Evolutionary conservation across 108 stramenopile genomes (phyloP).

Genomic region (Mediolabrus comicus): DNA sequence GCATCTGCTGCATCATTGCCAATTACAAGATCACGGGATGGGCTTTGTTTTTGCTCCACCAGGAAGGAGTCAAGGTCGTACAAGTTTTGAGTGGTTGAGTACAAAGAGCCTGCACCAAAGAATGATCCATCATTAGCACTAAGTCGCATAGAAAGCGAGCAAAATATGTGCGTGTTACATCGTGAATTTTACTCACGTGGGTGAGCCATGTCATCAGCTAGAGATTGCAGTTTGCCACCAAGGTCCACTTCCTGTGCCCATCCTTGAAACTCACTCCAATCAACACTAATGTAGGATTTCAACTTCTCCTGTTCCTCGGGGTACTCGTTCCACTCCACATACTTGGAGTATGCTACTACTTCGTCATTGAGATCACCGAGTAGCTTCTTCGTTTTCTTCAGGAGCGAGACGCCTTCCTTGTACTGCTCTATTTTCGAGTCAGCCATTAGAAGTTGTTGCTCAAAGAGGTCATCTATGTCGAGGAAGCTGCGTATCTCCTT

Average conservation of each 20-base stretch:
- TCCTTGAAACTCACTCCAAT: constrained; percentile 33
- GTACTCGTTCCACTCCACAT: constrained; percentile 36
- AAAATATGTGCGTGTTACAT: background rate
- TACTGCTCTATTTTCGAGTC: background rate
- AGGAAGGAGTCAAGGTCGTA: constrained; percentile 17
- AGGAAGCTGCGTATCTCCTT: constrained; percentile 49
- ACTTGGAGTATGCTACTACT: constrained; percentile 30
- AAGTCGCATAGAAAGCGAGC: background rate
- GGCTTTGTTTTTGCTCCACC: constrained; percentile 25
- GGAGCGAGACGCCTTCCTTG: constrained; percentile 8
- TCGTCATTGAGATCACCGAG: constrained; percentile 50
- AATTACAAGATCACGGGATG: constrained; percentile 51
- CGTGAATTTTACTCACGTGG: background rate
- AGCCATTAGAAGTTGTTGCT: constrained; percentile 17
- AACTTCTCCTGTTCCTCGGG: constrained; percentile 24
- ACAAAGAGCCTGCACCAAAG: background rate
- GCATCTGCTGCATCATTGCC: constrained; percentile 90
- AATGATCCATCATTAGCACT: background rate
- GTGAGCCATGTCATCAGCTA: constrained; percentile 18
- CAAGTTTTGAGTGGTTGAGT: background rate
- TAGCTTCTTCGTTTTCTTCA: constrained; percentile 19
- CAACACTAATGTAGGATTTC: constrained; percentile 1
- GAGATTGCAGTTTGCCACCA: constrained; percentile 20
- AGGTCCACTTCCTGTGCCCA: constrained; percentile 42
- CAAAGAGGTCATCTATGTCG: constrained; percentile 44